phyloP scores from a whole-genome alignment of 306 rosid species.

The Boehmeria nivea region DNA sequence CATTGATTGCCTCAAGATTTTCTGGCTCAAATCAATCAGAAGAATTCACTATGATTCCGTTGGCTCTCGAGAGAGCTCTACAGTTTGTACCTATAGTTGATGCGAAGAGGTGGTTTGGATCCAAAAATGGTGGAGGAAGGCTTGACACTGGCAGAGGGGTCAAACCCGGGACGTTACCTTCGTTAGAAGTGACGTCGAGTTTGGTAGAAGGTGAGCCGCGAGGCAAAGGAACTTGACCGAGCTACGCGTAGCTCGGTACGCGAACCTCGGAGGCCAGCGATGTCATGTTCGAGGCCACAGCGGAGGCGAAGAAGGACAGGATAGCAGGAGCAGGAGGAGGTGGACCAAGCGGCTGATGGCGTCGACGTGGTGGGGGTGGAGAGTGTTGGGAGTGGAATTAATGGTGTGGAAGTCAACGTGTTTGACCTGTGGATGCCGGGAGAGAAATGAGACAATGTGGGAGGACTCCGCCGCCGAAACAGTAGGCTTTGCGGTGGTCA shows the following conservation, averaged over 20 bases:
- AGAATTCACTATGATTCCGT: conserved; percentile 13
- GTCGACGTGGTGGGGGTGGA: neutral
- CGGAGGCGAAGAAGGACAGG: conserved; percentile 15
- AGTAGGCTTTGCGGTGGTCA: conserved; percentile 16
- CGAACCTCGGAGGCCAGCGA: conserved; percentile 10
- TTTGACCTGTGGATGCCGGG: conserved; percentile 14
- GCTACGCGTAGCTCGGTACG: conserved; percentile 18
- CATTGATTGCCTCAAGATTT: conserved; percentile 7
- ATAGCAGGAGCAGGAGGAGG: conserved; percentile 13
- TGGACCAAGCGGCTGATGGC: conserved; percentile 15
- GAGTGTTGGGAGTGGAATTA: neutral
- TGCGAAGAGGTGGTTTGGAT: conserved; percentile 22
- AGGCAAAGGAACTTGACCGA: conserved; percentile 12
- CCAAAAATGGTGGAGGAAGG: conserved; percentile 17
- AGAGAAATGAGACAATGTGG: conserved; percentile 14
- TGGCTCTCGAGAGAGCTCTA: conserved; percentile 1
- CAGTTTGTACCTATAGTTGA: neutral
- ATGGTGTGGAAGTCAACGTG: conserved; percentile 13
- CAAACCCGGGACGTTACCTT: conserved; percentile 11
- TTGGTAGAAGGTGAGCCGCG: conserved; percentile 15
- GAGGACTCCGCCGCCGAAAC: conserved; percentile 20
- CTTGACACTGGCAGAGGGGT: conserved; percentile 1
- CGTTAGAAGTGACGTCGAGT: neutral
- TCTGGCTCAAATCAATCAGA: conserved; percentile 10
- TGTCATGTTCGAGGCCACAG: neutral